Evolutionary conservation across 257 asterid genomes (phyloP), one percentile per base, ranked within the genome.

Genomic region (Solanum etuberosum): DNA sequence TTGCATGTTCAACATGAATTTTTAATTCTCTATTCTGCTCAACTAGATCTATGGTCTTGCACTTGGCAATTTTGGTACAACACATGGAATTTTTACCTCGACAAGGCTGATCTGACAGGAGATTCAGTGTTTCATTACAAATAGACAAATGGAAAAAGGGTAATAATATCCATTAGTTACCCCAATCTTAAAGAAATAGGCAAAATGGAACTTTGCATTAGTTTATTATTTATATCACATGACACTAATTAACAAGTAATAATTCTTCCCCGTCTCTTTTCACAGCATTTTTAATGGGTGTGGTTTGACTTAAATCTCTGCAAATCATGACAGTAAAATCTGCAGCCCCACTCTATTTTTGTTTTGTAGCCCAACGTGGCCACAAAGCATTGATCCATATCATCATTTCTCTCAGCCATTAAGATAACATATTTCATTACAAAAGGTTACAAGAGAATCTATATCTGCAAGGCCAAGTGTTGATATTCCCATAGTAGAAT

Each of bases 231-330:
- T 40, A 23, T 13, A n/a, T n/a, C 83, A 76, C 83, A 76, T 35
- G 82, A 61, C 21, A 73, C 21, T 8, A 38, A 83, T 83, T 27
- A 87, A 65, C 37, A 14, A 84, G 40, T 23, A 59, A 46, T 31
- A 14, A 21, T 25, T 72, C 48, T 20, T 37, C 21, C 37, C n/a
- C 7, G 78, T 85, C 35, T 29, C 35, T 67, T 10, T 43, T 16
- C 21, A 83, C 14, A 7, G 32, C 31, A 31, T 34, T 71, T 38
- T 88, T 48, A 78, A 40, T 84, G 54, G 7, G 38, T 61, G 34
- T 74, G 20, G 65, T 76, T 76, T 88, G 74, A 57, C 88, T 54
- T 57, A 76, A 86, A 25, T 84, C 83, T 59, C 87, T 42, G 78
- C 86, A 84, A 42, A 83, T 74, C 43, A 34, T 46, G 72, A 76